phyloP scores from a whole-genome alignment of 2,329 filamentous ascomycete species.

The Cladosporium colombiae region DNA sequence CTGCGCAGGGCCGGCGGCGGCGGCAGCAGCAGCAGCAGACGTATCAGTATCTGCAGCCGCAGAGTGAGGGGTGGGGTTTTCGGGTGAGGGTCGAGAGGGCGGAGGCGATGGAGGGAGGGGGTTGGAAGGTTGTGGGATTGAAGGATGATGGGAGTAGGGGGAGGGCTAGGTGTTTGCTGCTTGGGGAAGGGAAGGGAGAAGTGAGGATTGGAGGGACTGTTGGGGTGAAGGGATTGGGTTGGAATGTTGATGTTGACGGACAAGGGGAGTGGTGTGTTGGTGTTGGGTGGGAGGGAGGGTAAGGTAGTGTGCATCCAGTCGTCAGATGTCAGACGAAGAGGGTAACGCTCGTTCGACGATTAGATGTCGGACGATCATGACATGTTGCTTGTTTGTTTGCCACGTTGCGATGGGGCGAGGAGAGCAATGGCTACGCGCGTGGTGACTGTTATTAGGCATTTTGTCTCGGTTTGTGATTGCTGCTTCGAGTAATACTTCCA shows the following conservation, averaged over 20 bases:
- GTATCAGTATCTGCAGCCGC: slow-evolving; percentile 23
- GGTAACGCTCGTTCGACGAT: background rate
- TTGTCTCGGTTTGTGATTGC: background rate
- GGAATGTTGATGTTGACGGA: slow-evolving; percentile 7
- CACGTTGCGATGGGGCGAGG: background rate
- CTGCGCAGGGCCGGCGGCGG: slow-evolving; percentile 28
- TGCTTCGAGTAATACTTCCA: background rate
- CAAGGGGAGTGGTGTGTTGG: slow-evolving; percentile 14
- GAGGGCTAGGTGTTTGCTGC: slow-evolving; percentile 1
- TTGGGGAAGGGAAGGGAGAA: slow-evolving; percentile 17
- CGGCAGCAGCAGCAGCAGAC: slow-evolving; percentile 22
- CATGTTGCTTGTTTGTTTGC: background rate
- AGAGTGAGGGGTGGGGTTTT: slow-evolving; percentile 25
- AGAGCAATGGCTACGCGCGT: background rate
- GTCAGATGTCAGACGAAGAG: no score
- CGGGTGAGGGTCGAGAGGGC: slow-evolving; percentile 27
- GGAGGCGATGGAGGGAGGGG: slow-evolving; percentile 24
- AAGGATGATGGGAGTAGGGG: slow-evolving; percentile 3
- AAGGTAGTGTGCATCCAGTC: background rate
- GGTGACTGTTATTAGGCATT: background rate
- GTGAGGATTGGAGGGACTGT: background rate
- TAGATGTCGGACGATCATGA: background rate
- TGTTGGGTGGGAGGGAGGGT: slow-evolving; percentile 15
- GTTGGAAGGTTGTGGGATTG: slow-evolving; percentile 8
- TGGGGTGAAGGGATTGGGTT: slow-evolving; percentile 4